These are phyloP conservation scores for Pythium rishiriense DNA, from an alignment of 352 stramenopile genomes.

Conservation along the genomic window DNA sequence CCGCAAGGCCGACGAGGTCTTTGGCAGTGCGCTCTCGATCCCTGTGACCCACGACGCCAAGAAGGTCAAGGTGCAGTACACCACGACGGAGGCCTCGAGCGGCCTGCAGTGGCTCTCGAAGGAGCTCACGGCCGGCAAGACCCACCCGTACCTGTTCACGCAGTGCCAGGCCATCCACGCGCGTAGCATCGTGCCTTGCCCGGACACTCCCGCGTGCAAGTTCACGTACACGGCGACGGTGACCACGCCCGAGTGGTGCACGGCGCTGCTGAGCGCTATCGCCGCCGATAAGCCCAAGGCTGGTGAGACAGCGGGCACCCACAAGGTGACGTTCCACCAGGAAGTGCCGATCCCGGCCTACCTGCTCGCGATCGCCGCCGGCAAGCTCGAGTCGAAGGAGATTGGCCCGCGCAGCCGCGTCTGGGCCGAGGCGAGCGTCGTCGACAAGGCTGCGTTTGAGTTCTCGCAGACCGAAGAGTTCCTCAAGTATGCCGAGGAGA, in stretches of 20 bases:
- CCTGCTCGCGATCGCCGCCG: slow-evolving; percentile 39
- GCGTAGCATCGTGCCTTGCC: slow-evolving; percentile 93
- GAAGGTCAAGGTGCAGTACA: slow-evolving; percentile 80
- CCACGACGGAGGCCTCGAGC: slow-evolving; percentile 13
- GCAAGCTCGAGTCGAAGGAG: slow-evolving; percentile 87
- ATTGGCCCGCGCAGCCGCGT: slow-evolving; percentile 79
- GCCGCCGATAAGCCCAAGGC: slow-evolving; percentile 32
- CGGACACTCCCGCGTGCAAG: slow-evolving; percentile 93
- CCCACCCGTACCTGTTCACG: slow-evolving; percentile 94
- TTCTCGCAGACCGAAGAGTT: slow-evolving; percentile 94
- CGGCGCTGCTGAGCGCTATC: slow-evolving; percentile 92
- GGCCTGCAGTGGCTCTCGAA: slow-evolving; percentile 64
- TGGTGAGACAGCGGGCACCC: slow-evolving; percentile 36
- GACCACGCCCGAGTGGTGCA: slow-evolving; percentile 54
- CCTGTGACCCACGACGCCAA: slow-evolving; percentile 38
- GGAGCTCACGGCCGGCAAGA: slow-evolving; percentile 93
- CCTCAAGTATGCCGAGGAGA: slow-evolving; percentile 89
- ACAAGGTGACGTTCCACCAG: slow-evolving; percentile 85
- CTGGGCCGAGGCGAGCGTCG: slow-evolving; percentile 49
- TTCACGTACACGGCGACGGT: slow-evolving; percentile 92
- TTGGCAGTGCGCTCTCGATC: slow-evolving; percentile 48
- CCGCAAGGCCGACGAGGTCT: slow-evolving; percentile 47
- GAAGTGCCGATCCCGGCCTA: slow-evolving; percentile 45
- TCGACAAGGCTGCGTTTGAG: slow-evolving; percentile 89
- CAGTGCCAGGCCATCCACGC: slow-evolving; percentile 96